Evolutionary conservation across 106 monocot species (phyloP).

Genomic region (Vanilla planifolia): DNA sequence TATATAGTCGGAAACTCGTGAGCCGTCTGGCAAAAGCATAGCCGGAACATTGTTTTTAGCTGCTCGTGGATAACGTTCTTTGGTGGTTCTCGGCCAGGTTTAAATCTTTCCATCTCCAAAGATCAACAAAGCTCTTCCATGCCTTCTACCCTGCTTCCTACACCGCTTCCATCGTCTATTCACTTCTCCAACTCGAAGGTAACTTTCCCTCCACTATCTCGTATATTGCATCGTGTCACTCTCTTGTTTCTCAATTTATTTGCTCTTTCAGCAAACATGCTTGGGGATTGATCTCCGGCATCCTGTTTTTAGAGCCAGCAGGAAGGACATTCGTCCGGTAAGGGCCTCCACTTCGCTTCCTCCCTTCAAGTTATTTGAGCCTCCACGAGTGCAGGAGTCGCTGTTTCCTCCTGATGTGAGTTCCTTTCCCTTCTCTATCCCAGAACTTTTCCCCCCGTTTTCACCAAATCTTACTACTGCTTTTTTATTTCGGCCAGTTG

Average conservation of each 20-base stretch:
- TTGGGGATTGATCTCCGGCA: neutral
- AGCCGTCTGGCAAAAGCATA: no score
- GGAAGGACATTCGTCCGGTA: neutral
- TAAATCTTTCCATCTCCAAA: no score
- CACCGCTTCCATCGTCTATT: neutral
- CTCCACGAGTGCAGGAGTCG: slow-evolving; percentile 5
- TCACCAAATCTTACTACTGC: neutral
- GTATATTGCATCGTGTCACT: neutral
- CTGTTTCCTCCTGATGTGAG: slow-evolving; percentile 12
- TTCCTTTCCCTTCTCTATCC: slow-evolving; percentile 6
- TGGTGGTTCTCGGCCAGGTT: no score
- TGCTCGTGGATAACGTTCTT: no score
- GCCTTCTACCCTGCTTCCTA: neutral
- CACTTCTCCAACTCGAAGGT: neutral
- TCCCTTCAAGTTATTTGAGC: slow-evolving; percentile 19
- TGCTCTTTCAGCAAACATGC: slow-evolving; percentile 11
- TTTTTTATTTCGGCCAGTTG: slow-evolving; percentile 30
- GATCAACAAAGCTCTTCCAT: no score
- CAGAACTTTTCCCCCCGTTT: neutral
- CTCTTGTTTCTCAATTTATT: neutral
- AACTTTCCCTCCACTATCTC: neutral
- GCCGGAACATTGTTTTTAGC: no score
- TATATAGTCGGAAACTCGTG: no score
- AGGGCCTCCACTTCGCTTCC: slow-evolving; percentile 14
- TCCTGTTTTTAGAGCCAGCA: neutral